Evolutionary conservation across 2,329 filamentous ascomycete genomes (phyloP).

Genomic region (Colletotrichum cuscutae): DNA sequence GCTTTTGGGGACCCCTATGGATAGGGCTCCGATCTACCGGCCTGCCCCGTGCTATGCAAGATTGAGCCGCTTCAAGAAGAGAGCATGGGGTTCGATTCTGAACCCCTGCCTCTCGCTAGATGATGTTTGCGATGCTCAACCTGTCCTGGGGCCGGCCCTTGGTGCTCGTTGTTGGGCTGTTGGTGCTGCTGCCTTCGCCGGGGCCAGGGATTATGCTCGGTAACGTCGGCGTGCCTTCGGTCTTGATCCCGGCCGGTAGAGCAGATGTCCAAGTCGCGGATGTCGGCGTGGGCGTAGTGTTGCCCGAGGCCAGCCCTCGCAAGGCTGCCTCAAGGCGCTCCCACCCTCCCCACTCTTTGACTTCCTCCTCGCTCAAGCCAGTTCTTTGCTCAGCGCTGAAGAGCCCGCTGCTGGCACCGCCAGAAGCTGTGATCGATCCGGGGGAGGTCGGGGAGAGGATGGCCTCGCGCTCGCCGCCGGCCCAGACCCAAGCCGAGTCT

Average conservation of each 20-base stretch:
- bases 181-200: constrained; percentile 40
- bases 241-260: constrained; percentile 48
- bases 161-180: constrained; percentile 41
- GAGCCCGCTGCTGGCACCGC: constrained; percentile 48
- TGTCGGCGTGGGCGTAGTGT: constrained; percentile 43
- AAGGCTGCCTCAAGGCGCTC: constrained; percentile 70
- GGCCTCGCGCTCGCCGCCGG: constrained; percentile 65
- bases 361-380: constrained; percentile 65
- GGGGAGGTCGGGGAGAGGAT: constrained; percentile 34
- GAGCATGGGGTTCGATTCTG: not conserved
- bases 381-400: constrained; percentile 60
- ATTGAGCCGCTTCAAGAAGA: not conserved
- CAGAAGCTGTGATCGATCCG: constrained; percentile 29
- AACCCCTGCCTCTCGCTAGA: constrained; percentile 38
- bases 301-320: constrained; percentile 42
- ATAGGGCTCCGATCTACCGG: not conserved
- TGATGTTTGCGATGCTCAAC: constrained; percentile 58
- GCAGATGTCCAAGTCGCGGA: constrained; percentile 45
- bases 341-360: constrained; percentile 84
- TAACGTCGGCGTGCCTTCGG: constrained; percentile 42
- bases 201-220: constrained; percentile 30
- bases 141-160: constrained; percentile 43
- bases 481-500: constrained; percentile 87
- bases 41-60: not conserved
- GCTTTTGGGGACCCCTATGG: not conserved